Conservation (phyloP, 495 filamentous ascomycete species). For the Penicillium daleae region DNA sequence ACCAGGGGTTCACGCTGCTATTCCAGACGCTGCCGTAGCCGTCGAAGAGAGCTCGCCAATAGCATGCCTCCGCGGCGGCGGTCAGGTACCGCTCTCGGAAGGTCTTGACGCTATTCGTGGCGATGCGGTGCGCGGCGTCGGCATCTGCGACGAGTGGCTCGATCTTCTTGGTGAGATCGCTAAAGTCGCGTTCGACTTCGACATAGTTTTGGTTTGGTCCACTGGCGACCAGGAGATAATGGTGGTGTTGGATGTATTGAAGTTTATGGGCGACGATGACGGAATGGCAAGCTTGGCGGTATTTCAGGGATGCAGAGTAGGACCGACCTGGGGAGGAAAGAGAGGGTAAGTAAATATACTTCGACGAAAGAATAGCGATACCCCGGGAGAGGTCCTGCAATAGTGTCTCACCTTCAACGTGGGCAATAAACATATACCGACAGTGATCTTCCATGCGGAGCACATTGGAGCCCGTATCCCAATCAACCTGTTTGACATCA, state of each 20-base stretch:
- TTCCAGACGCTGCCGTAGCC: conserved; percentile 52
- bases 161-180: conserved; percentile 58
- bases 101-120: conserved; percentile 55
- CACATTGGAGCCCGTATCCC: conserved; percentile 45
- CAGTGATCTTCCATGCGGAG: conserved; percentile 60
- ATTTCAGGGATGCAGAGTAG: conserved; percentile 61
- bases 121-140: conserved; percentile 53
- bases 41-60: conserved; percentile 58
- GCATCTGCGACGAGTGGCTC: conserved; percentile 49
- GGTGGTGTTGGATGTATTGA: conserved; percentile 51
- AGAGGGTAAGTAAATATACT: conserved; percentile 1
- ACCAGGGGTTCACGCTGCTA: conserved; percentile 32
- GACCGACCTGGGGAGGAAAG: conserved; percentile 36
- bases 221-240: conserved; percentile 42
- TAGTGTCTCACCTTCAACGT: conserved; percentile 58
- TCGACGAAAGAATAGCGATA: not conserved
- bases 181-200: conserved; percentile 60
- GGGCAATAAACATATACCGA: conserved; percentile 59
- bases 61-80: conserved; percentile 61
- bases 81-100: conserved; percentile 64
- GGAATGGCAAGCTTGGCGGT: conserved; percentile 62
- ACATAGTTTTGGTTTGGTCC: conserved; percentile 66
- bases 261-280: conserved; percentile 58
- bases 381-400: too few relatives aligned
- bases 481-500: conserved; percentile 57